Evolutionary conservation across 768 basidiomycete genomes (phyloP).

Genomic region (Podaxis pistillaris): DNA sequence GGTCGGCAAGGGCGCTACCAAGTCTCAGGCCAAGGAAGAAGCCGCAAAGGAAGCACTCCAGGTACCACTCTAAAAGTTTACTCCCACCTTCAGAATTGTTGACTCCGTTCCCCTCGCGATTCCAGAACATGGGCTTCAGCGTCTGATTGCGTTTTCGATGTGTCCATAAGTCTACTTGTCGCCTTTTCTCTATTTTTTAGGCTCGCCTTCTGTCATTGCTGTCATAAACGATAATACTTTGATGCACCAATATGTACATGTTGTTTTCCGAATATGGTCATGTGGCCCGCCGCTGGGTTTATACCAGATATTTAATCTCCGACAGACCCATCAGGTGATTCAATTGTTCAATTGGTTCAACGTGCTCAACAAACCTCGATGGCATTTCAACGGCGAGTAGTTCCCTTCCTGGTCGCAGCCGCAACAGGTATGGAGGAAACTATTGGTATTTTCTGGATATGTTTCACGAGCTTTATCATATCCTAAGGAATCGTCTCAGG

Average conservation of each 20-base stretch:
- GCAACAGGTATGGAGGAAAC: constrained; percentile 45
- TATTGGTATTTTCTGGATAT: not conserved
- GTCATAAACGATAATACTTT: not conserved
- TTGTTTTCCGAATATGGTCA: not conserved
- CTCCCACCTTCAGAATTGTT: not conserved
- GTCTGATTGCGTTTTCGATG: not conserved
- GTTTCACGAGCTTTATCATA: not conserved
- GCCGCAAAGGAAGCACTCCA: constrained; percentile 46
- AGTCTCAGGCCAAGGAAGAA: constrained; percentile 44
- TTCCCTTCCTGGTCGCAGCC: constrained; percentile 56
- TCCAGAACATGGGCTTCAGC: constrained; percentile 6
- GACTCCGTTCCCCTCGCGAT: not conserved
- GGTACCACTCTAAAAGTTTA: constrained; percentile 22
- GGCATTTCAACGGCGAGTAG: constrained; percentile 35
- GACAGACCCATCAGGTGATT: constrained; percentile 1
- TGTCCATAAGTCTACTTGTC: not conserved
- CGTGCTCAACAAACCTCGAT: constrained; percentile 20
- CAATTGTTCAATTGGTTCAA: not conserved
- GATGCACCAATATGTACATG: not conserved
- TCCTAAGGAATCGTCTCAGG: constrained; percentile 57
- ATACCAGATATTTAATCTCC: constrained; percentile 2
- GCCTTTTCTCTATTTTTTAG: not conserved
- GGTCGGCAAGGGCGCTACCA: constrained; percentile 40
- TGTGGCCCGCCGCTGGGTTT: constrained; percentile 21
- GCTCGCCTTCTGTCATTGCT: not conserved